These are phyloP conservation scores for Phaffia rhodozyma DNA, from an alignment of 1,284 basidiomycete genomes.

Conservation along the genomic window DNA sequence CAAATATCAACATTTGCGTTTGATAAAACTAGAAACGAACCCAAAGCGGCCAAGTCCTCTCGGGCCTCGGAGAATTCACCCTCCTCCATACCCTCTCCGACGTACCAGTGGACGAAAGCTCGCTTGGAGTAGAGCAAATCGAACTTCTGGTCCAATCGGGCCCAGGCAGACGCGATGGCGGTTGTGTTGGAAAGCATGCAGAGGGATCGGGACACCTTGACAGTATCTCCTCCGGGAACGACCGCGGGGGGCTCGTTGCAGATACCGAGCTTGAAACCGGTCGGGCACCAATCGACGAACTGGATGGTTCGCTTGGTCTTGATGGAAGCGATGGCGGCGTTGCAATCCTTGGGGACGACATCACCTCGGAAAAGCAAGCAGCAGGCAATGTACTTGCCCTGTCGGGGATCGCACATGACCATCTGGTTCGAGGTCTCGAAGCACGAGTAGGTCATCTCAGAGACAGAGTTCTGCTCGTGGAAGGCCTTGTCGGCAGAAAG, in stretches of 20 bases:
- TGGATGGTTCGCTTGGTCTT: constrained; percentile 77
- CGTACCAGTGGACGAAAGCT: constrained; percentile 69
- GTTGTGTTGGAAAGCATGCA: constrained; percentile 97
- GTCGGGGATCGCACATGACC: constrained; percentile 92
- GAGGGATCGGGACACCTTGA: constrained; percentile 82
- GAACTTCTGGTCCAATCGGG: constrained; percentile 95
- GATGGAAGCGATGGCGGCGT: constrained; percentile 83
- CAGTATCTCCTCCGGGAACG: constrained; percentile 89
- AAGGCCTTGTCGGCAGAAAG: constrained; percentile 62
- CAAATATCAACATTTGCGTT: constrained; percentile 44
- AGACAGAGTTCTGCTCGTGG: constrained; percentile 95
- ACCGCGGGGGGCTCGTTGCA: constrained; percentile 89
- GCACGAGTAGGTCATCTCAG: constrained; percentile 97
- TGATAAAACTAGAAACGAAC: constrained; percentile 29
- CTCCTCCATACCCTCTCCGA: constrained; percentile 77
- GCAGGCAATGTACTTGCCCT: constrained; percentile 96
- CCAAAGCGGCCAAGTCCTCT: constrained; percentile 90
- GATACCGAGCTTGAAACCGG: constrained; percentile 90
- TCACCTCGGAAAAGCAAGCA: constrained; percentile 86
- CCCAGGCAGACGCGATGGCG: constrained; percentile 89
- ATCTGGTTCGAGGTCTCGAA: constrained; percentile 98
- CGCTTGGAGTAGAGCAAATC: constrained; percentile 90
- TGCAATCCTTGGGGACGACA: constrained; percentile 94
- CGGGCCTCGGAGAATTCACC: constrained; percentile 96
- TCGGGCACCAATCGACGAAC: constrained; percentile 92